Evolutionary conservation across 768 basidiomycete genomes (phyloP).

Genomic region (Russula emetica): DNA sequence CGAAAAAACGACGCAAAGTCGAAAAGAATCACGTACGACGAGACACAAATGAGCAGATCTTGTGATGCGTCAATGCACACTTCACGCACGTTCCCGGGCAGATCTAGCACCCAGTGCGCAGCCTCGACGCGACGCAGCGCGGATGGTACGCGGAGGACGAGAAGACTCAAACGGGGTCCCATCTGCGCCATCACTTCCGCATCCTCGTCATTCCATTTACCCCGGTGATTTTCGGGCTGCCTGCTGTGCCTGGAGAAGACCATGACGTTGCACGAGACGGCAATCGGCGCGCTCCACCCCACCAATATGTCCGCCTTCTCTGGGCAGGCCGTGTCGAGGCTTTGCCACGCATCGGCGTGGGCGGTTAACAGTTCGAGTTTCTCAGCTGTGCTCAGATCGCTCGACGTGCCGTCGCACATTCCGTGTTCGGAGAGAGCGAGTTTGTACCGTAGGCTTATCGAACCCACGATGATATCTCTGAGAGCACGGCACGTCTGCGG

Average conservation of each 20-base stretch:
- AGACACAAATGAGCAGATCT: conserved; percentile 15
- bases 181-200: too few species aligned
- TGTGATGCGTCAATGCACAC: conserved; percentile 17
- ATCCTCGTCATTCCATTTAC: not conserved
- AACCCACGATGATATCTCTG: conserved; percentile 4
- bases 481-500: conserved; percentile 14
- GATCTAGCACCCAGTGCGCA: conserved; percentile 8
- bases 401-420: conserved; percentile 11
- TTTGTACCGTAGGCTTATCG: conserved; percentile 17
- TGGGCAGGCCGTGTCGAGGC: not conserved
- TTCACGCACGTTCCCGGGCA: not conserved
- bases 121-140: conserved; percentile 2
- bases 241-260: conserved; percentile 7
- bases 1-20: not conserved
- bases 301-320: not conserved
- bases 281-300: conserved; percentile 12
- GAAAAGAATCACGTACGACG: conserved; percentile 4
- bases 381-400: conserved; percentile 2
- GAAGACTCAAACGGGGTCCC: not conserved
- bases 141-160: conserved; percentile 17
- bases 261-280: conserved; percentile 11
- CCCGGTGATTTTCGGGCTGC: not conserved
- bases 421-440: conserved; percentile 11
- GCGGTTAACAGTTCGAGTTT: conserved; percentile 9
- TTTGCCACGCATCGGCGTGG: conserved; percentile 3